These are phyloP conservation scores for Heliosperma pusillum DNA, from an alignment of 148 eudicot genomes.

Conservation along the genomic window DNA sequence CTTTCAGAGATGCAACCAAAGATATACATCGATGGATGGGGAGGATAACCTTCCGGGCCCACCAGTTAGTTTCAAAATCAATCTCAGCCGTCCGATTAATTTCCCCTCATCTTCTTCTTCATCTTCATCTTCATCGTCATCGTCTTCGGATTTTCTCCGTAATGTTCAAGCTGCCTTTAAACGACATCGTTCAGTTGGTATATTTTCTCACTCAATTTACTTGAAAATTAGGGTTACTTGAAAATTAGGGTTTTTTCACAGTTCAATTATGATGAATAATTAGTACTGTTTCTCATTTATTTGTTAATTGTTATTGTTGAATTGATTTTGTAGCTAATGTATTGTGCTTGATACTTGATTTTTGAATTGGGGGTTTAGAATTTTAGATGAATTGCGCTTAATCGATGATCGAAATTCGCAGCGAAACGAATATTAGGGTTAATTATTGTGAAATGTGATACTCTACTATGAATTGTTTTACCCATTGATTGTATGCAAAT, in stretches of 20 bases:
- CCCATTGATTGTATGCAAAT: background rate
- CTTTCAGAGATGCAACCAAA: constrained; percentile 37
- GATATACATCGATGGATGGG: constrained; percentile 54
- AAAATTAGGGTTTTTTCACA: background rate
- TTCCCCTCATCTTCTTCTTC: constrained; percentile 40
- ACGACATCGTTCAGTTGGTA: constrained; percentile 81
- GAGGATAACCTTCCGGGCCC: constrained; percentile 52
- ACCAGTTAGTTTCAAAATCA: constrained; percentile 26
- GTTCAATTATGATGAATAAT: background rate
- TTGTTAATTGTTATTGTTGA: background rate
- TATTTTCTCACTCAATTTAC: background rate
- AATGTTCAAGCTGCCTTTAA: constrained; percentile 84
- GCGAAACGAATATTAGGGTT: background rate
- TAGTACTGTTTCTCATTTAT: background rate
- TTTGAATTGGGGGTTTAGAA: constrained; percentile 1
- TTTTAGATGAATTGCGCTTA: background rate
- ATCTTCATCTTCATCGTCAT: constrained; percentile 23
- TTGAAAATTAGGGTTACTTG: constrained; percentile 22
- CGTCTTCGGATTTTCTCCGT: constrained; percentile 58
- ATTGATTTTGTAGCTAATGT: background rate
- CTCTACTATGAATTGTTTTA: too few species aligned
- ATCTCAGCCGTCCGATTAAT: constrained; percentile 36
- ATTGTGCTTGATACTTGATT: constrained; percentile 1
- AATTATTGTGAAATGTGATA: background rate
- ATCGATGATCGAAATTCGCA: background rate